Conservation (phyloP, 495 filamentous ascomycete genomes). For the Hypoxylon perforatum region DNA sequence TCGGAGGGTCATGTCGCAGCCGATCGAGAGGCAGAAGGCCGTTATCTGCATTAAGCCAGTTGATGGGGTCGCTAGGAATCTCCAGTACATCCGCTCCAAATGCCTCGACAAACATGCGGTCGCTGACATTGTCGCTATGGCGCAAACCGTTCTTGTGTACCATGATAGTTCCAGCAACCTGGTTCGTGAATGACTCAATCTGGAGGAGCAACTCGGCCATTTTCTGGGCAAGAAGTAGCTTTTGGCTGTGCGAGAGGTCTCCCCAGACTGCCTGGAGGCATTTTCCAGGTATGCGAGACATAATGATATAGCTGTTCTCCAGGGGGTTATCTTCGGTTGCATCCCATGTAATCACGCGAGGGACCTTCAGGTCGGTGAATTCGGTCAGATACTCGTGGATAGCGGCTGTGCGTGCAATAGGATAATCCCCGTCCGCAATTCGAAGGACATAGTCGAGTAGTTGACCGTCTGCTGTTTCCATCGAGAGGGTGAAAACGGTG, state of each 20-base stretch:
- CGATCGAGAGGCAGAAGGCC: neutral
- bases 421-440: neutral
- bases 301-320: constrained; percentile 7
- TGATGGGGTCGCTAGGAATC: neutral
- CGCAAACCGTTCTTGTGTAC: neutral
- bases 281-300: constrained; percentile 16
- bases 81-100: constrained; percentile 4
- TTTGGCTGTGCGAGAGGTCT: constrained; percentile 13
- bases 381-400: constrained; percentile 12
- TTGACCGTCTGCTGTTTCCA: neutral
- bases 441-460: constrained; percentile 14
- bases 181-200: constrained; percentile 17
- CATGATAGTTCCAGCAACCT: neutral
- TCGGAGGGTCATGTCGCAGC: neutral
- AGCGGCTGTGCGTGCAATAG: neutral
- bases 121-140: neutral
- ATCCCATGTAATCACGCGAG: constrained; percentile 18
- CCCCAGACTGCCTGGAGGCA: constrained; percentile 1
- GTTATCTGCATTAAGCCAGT: neutral
- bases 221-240: constrained; percentile 18
- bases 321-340: constrained; percentile 13
- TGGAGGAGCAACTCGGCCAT: constrained; percentile 3
- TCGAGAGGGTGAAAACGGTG: constrained; percentile 13
- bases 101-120: constrained; percentile 1
- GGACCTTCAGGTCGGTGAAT: constrained; percentile 16